These are phyloP conservation scores for Apiospora aurea DNA, from an alignment of 2,329 filamentous ascomycete genomes.

Conservation along the genomic window DNA sequence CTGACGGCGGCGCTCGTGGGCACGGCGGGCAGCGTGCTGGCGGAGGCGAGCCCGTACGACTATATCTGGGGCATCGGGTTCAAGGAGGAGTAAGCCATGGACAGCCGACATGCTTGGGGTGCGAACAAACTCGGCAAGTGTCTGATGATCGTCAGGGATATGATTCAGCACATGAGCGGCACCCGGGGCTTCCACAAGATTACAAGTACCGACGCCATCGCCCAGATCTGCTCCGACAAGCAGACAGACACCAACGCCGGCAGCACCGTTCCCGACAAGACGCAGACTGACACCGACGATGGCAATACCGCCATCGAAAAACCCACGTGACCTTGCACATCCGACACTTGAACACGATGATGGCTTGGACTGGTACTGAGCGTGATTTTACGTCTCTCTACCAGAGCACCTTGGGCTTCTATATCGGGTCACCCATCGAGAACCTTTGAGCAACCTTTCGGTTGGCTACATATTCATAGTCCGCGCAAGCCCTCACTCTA, in stretches of 20 bases:
- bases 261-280: too few relatives aligned
- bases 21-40: constrained; percentile 10
- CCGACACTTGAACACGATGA: too few relatives aligned
- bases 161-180: not conserved
- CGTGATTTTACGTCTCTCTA: too few relatives aligned
- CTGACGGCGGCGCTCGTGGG: not conserved
- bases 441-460: too few relatives aligned
- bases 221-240: not conserved
- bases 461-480: too few relatives aligned
- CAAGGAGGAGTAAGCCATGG: not conserved
- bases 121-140: not conserved
- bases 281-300: not conserved
- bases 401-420: too few relatives aligned
- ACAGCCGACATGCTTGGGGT: not conserved
- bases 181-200: not conserved
- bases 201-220: not conserved
- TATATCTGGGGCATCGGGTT: constrained; percentile 11
- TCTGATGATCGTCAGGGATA: not conserved
- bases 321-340: not conserved
- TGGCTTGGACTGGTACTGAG: too few relatives aligned
- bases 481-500: too few relatives aligned
- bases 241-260: not conserved
- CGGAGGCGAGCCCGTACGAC: constrained; percentile 13
- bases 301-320: not conserved
- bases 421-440: too few relatives aligned